A percentile compares a stretch with the other conserved stretches of the same genome.
phyloP scores from a whole-genome alignment of 2,329 filamentous ascomycete species.

The Albifimbria verrucaria region DNA sequence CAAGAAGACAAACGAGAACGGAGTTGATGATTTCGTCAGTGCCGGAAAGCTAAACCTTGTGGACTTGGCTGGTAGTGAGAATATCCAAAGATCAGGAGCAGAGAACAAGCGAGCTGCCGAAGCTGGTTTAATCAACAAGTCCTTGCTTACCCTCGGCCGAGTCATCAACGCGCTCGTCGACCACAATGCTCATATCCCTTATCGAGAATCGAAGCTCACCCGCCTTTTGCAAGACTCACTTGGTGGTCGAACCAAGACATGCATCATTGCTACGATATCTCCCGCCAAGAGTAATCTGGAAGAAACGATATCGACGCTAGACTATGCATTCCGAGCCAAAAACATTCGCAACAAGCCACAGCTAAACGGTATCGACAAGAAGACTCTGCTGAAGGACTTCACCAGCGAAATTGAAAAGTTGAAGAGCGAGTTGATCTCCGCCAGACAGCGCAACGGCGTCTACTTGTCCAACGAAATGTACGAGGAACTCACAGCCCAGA shows the following conservation, averaged over 20 bases:
- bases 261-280: conserved; percentile 96
- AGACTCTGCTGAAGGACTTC: conserved; percentile 85
- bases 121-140: conserved; percentile 97
- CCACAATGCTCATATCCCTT: conserved; percentile 82
- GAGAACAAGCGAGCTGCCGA: conserved; percentile 97
- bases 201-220: conserved; percentile 92
- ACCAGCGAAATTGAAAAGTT: conserved; percentile 90
- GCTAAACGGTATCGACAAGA: conserved; percentile 88
- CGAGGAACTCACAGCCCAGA: conserved; percentile 87
- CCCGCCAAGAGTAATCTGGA: conserved; percentile 93
- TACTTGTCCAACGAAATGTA: conserved; percentile 87
- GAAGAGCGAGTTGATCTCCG: conserved; percentile 89
- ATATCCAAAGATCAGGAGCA: conserved; percentile 93
- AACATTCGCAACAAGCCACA: conserved; percentile 99
- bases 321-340: conserved; percentile 97
- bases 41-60: conserved; percentile 95
- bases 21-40: conserved; percentile 85
- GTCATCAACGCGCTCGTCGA: conserved; percentile 98
- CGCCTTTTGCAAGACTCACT: conserved; percentile 93
- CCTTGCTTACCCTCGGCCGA: conserved; percentile 85
- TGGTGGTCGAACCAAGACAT: conserved; percentile 93
- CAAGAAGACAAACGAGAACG: conserved; percentile 75
- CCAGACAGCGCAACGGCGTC: conserved; percentile 89
- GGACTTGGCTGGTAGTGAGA: conserved; percentile 94
- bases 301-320: conserved; percentile 95